phyloP scores from a whole-genome alignment of 257 asterid genomes.

The Nicotiana knightiana region DNA sequence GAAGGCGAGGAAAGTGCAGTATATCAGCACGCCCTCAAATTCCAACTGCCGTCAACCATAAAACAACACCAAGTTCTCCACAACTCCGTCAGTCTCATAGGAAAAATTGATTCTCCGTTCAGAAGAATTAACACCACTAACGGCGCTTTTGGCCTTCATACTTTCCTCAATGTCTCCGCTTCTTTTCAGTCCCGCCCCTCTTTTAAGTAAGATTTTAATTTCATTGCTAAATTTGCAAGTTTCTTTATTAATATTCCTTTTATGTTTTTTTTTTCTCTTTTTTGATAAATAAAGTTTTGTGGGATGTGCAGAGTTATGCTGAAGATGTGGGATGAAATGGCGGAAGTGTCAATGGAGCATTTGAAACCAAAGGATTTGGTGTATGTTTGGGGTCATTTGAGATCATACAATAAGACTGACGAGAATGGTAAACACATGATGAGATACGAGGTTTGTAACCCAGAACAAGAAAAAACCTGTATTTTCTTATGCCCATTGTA shows the following conservation, averaged over 20 bases:
- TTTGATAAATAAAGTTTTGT: neutral
- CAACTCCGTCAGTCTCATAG: conserved; percentile 74
- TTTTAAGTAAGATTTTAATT: conserved; percentile 32
- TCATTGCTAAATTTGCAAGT: neutral
- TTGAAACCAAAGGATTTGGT: conserved; percentile 53
- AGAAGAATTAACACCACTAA: conserved; percentile 5
- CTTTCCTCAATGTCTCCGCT: conserved; percentile 31
- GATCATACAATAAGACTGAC: conserved; percentile 32
- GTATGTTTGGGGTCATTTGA: conserved; percentile 55
- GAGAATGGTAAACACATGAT: conserved; percentile 21
- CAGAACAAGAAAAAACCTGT: no score
- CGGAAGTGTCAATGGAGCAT: conserved; percentile 43
- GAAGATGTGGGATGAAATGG: conserved; percentile 54
- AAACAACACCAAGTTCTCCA: conserved; percentile 13
- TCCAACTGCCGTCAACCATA: conserved; percentile 54
- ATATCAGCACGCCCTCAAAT: conserved; percentile 50
- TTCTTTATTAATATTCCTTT: neutral
- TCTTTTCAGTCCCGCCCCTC: conserved; percentile 14
- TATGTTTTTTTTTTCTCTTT: no score
- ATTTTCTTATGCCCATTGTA: neutral
- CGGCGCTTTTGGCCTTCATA: conserved; percentile 33
- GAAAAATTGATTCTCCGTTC: conserved; percentile 27
- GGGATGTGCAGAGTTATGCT: conserved; percentile 42
- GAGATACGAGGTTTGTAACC: conserved; percentile 33
- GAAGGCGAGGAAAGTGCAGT: conserved; percentile 41